Percentiles rank a stretch among this genome's conserved stretches.
phyloP scores from a whole-genome alignment of 1,139 yeast species.

The Saccharomyces hybrid region DNA sequence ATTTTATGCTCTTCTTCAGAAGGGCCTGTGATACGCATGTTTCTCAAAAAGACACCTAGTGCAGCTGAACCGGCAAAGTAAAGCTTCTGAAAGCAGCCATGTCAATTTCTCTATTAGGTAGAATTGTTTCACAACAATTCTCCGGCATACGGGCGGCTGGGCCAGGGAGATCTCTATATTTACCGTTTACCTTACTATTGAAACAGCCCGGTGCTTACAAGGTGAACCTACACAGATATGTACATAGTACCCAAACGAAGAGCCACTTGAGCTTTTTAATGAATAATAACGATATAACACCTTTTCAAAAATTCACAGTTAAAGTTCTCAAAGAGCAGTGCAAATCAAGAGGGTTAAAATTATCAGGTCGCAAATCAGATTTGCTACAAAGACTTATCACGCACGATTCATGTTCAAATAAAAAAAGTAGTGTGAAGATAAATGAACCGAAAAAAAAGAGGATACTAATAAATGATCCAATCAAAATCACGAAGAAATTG shows the following conservation, averaged over 20 bases:
- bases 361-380: constrained; percentile 49
- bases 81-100: neutral
- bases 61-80: neutral
- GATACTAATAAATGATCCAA: neutral
- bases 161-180: neutral
- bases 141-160: neutral
- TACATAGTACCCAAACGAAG: constrained; percentile 37
- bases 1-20: neutral
- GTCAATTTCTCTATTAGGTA: neutral
- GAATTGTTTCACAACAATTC: neutral
- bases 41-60: neutral
- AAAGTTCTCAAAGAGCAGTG: constrained; percentile 48
- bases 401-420: neutral
- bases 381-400: constrained; percentile 41
- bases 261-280: constrained; percentile 33
- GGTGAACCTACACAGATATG: constrained; percentile 21
- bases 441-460: neutral
- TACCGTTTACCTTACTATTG: neutral
- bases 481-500: neutral
- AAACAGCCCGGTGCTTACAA: neutral
- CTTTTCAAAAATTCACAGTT: constrained; percentile 32
- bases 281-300: constrained; percentile 18
- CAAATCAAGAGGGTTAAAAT: constrained; percentile 46
- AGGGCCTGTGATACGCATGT: neutral
- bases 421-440: neutral